A percentile compares a stretch with the other conserved stretches of the same genome.
Evolutionary conservation across 352 stramenopile genomes (phyloP).

Genomic region (Phytophthora pinifolia): DNA sequence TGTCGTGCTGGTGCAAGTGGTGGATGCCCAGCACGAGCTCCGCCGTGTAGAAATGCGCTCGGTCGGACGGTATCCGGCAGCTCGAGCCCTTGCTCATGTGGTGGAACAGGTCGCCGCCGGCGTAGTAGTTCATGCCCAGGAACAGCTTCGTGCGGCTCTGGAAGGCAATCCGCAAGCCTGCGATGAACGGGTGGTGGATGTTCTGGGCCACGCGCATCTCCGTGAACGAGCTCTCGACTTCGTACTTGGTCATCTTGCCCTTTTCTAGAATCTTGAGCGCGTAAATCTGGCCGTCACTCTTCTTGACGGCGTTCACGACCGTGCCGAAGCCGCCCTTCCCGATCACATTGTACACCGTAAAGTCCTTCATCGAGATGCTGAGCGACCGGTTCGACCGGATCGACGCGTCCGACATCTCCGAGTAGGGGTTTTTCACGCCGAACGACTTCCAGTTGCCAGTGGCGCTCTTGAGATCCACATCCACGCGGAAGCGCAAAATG

Average conservation of each 20-base stretch:
- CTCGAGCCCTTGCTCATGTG: slow-evolving; percentile 90
- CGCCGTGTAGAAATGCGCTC: slow-evolving; percentile 92
- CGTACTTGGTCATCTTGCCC: slow-evolving; percentile 89
- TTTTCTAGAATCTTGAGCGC: slow-evolving; percentile 92
- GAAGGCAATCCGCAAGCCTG: slow-evolving; percentile 83
- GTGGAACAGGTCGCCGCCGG: slow-evolving; percentile 84
- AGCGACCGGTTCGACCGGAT: slow-evolving; percentile 82
- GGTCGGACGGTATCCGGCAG: slow-evolving; percentile 77
- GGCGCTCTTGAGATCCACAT: slow-evolving; percentile 72
- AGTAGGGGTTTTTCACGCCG: slow-evolving; percentile 78
- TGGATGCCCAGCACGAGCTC: slow-evolving; percentile 93
- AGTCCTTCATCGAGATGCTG: slow-evolving; percentile 89
- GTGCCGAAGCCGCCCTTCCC: slow-evolving; percentile 88
- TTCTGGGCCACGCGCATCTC: slow-evolving; percentile 90
- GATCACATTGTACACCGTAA: slow-evolving; percentile 91
- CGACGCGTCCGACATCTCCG: slow-evolving; percentile 72
- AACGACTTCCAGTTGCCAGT: slow-evolving; percentile 82
- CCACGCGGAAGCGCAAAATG: slow-evolving; percentile 77
- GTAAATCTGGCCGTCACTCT: slow-evolving; percentile 89
- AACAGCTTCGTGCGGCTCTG: slow-evolving; percentile 88
- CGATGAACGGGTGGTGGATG: slow-evolving; percentile 89
- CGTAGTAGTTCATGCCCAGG: slow-evolving; percentile 89
- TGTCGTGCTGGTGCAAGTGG: slow-evolving; percentile 93
- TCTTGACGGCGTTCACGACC: slow-evolving; percentile 90
- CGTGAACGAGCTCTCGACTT: slow-evolving; percentile 88